Percentiles rank a stretch among this genome's conserved stretches.
phyloP scores from a whole-genome alignment of 352 stramenopile species.

The Globisporangium heterothallicum region DNA sequence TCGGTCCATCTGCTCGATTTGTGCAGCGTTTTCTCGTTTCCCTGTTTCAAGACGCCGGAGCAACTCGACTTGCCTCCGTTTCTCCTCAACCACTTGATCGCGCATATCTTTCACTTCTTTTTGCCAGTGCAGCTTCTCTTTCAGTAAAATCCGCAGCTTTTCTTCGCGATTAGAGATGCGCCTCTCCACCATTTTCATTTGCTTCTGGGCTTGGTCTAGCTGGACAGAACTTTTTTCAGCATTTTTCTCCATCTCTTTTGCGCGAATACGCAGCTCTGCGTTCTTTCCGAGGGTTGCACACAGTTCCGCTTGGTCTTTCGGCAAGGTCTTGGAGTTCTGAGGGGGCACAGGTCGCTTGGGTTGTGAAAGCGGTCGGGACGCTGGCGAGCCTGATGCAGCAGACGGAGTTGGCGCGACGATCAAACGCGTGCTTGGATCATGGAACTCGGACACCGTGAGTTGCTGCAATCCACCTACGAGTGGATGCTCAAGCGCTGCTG shows the following conservation, averaged over 20 bases:
- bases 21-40: constrained; percentile 35
- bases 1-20: constrained; percentile 32
- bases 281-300: constrained; percentile 59
- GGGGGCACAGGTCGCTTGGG: constrained; percentile 16
- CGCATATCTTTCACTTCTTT: constrained; percentile 54
- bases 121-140: constrained; percentile 69
- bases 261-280: constrained; percentile 54
- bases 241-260: constrained; percentile 39
- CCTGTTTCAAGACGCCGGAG: constrained; percentile 46
- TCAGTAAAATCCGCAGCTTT: constrained; percentile 50
- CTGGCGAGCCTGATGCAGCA: background rate
- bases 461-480: constrained; percentile 5
- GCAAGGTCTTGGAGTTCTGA: constrained; percentile 11
- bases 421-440: constrained; percentile 4
- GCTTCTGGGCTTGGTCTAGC: constrained; percentile 49
- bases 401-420: background rate
- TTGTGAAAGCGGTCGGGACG: constrained; percentile 8
- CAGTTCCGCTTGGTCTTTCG: constrained; percentile 51
- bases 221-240: constrained; percentile 37
- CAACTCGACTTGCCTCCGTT: constrained; percentile 65
- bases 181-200: constrained; percentile 52
- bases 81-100: constrained; percentile 60
- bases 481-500: constrained; percentile 18
- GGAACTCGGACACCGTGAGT: background rate
- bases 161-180: constrained; percentile 56